Evolutionary conservation across 1,139 yeast species (phyloP).

Genomic region (Meyerozyma elateridarum): DNA sequence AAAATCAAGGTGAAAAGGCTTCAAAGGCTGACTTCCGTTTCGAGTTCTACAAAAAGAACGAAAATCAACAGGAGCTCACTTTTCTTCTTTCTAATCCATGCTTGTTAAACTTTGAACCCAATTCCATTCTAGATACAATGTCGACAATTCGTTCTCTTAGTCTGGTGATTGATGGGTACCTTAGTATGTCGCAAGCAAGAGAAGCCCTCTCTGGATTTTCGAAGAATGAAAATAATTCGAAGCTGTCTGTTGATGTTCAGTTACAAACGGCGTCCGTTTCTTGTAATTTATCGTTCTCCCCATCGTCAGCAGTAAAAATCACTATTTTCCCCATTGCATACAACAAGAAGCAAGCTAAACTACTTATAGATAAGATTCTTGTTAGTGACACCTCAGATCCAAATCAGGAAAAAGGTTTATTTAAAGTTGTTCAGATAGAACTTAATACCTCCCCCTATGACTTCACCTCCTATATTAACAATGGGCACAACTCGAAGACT

Average conservation of each 20-base stretch:
- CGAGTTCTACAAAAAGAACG: slow-evolving; percentile 36
- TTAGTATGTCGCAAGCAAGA: not conserved
- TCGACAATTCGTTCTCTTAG: not conserved
- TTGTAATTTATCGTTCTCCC: slow-evolving; percentile 12
- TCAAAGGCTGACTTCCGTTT: slow-evolving; percentile 45
- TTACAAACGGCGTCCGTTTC: slow-evolving; percentile 32
- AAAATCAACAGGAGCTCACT: slow-evolving; percentile 31
- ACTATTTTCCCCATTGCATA: slow-evolving; percentile 36
- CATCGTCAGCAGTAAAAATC: slow-evolving; percentile 12
- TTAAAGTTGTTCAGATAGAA: no score
- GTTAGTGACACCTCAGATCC: slow-evolving; percentile 12
- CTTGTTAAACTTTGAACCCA: slow-evolving; percentile 25
- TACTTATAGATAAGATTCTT: slow-evolving; percentile 28
- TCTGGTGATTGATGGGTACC: not conserved
- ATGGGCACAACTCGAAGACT: slow-evolving; percentile 1
- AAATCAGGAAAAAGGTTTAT: not conserved
- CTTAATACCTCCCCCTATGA: not conserved
- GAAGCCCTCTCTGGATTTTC: no score
- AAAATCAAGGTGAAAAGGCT: slow-evolving; percentile 5
- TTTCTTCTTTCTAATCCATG: slow-evolving; percentile 43
- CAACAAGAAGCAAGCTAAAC: slow-evolving; percentile 24
- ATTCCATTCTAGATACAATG: slow-evolving; percentile 13
- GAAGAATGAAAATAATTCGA: not conserved
- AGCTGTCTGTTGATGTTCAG: slow-evolving; percentile 13
- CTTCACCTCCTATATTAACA: not conserved